These are phyloP conservation scores for Saturnispora gosingensis DNA, from an alignment of 805 yeast species.

Conservation along the genomic window DNA sequence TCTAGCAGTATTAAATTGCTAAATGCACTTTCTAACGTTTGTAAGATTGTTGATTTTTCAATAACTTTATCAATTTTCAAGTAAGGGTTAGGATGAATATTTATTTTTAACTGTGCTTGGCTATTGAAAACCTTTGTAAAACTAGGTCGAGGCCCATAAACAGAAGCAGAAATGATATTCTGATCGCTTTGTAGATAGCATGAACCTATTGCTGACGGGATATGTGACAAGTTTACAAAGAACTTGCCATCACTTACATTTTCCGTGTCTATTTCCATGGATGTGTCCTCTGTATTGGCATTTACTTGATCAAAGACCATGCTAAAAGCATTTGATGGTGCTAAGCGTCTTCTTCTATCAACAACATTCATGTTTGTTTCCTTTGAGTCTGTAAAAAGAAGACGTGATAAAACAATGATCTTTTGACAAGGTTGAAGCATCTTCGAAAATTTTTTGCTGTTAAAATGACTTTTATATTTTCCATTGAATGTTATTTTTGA, in stretches of 20 bases:
- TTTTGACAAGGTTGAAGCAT: background rate
- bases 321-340: slow-evolving; percentile 62
- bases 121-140: slow-evolving; percentile 26
- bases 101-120: slow-evolving; percentile 22
- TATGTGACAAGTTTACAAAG: slow-evolving; percentile 52
- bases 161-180: slow-evolving; percentile 54
- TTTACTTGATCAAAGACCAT: slow-evolving; percentile 29
- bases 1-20: slow-evolving; percentile 40
- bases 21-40: slow-evolving; percentile 34
- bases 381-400: background rate
- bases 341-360: slow-evolving; percentile 82
- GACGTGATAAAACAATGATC: background rate
- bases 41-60: slow-evolving; percentile 20
- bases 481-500: background rate
- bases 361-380: slow-evolving; percentile 27
- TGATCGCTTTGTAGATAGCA: slow-evolving; percentile 64
- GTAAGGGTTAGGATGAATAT: slow-evolving; percentile 12
- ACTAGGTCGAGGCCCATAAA: slow-evolving; percentile 84
- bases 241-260: slow-evolving; percentile 19
- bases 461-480: background rate
- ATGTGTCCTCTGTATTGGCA: slow-evolving; percentile 10
- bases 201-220: slow-evolving; percentile 60
- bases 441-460: background rate
- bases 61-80: slow-evolving; percentile 26
- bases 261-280: slow-evolving; percentile 1